Conservation (phyloP, 169 alveolate species). For the Fabrea salina region DNA sequence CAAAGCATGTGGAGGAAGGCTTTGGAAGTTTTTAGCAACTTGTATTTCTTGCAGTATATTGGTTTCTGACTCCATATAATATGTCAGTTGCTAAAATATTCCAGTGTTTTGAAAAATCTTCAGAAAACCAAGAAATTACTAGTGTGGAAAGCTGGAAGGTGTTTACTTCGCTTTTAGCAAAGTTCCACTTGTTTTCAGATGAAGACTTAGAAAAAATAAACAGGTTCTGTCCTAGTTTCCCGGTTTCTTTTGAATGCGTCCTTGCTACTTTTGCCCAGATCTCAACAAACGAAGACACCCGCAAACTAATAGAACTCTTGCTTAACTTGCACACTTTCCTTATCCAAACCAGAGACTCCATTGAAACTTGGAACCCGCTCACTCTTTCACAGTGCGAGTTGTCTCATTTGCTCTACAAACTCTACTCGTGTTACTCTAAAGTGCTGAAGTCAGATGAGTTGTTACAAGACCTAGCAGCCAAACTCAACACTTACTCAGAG, state of each 20-base stretch:
- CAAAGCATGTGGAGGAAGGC: not conserved
- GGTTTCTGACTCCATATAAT: too few species aligned
- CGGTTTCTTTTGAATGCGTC: constrained; percentile 38
- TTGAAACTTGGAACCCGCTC: constrained; percentile 40
- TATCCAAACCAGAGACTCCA: constrained; percentile 36
- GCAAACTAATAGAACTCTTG: constrained; percentile 25
- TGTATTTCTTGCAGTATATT: too few species aligned
- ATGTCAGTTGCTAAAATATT: too few species aligned
- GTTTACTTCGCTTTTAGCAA: not conserved
- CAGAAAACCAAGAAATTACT: not conserved
- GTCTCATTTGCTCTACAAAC: constrained; percentile 22
- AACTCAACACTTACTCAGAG: constrained; percentile 40
- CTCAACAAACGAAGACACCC: constrained; percentile 4
- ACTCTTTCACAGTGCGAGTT: constrained; percentile 34
- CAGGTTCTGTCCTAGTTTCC: constrained; percentile 38
- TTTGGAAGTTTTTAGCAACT: too few species aligned
- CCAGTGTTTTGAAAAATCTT: too few species aligned
- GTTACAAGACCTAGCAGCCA: not conserved
- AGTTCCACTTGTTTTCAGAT: not conserved
- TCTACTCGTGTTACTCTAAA: constrained; percentile 6
- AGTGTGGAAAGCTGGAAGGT: constrained; percentile 7
- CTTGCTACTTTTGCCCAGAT: constrained; percentile 21
- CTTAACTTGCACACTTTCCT: constrained; percentile 32
- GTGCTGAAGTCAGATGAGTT: constrained; percentile 33
- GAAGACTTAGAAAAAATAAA: constrained; percentile 36